These are phyloP conservation scores for Camellia japonica DNA, from an alignment of 148 eudicot genomes.

Conservation along the genomic window DNA sequence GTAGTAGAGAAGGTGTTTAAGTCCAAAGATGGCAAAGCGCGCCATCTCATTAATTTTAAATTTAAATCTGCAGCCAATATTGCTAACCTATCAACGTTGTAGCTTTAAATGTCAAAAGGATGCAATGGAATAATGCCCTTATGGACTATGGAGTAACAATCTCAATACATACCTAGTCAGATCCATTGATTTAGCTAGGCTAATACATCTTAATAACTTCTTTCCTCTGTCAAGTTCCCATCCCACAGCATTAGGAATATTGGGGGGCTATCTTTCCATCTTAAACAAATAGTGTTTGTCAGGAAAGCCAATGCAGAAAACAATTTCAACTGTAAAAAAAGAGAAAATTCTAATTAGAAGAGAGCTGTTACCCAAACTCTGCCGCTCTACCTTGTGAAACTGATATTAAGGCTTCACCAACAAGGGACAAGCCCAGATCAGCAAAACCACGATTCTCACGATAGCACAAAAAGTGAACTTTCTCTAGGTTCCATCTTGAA, in stretches of 20 bases:
- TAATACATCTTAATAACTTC: constrained; percentile 49
- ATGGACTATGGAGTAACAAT: background rate
- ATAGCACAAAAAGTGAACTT: constrained; percentile 69
- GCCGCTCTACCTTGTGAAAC: background rate
- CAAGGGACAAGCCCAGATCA: constrained; percentile 62
- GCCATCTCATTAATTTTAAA: constrained; percentile 34
- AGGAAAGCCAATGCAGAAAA: background rate
- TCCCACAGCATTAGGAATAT: constrained; percentile 27
- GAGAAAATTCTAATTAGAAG: too few relatives aligned
- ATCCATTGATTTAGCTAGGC: constrained; percentile 83
- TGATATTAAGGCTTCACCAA: constrained; percentile 67
- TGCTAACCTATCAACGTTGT: too few relatives aligned
- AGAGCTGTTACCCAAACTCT: too few relatives aligned
- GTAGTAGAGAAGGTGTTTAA: constrained; percentile 54
- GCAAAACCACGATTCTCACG: constrained; percentile 86
- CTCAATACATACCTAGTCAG: constrained; percentile 58
- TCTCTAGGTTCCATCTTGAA: constrained; percentile 63
- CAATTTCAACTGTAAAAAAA: background rate
- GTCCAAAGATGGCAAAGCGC: constrained; percentile 77
- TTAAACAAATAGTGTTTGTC: constrained; percentile 27
- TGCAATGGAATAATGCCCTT: background rate
- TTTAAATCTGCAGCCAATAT: too few relatives aligned
- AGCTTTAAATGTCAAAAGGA: background rate
- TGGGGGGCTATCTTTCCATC: constrained; percentile 45
- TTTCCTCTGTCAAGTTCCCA: background rate